These are phyloP conservation scores for Plasmopara halstedii DNA, from an alignment of 352 stramenopile species.

Conservation along the genomic window DNA sequence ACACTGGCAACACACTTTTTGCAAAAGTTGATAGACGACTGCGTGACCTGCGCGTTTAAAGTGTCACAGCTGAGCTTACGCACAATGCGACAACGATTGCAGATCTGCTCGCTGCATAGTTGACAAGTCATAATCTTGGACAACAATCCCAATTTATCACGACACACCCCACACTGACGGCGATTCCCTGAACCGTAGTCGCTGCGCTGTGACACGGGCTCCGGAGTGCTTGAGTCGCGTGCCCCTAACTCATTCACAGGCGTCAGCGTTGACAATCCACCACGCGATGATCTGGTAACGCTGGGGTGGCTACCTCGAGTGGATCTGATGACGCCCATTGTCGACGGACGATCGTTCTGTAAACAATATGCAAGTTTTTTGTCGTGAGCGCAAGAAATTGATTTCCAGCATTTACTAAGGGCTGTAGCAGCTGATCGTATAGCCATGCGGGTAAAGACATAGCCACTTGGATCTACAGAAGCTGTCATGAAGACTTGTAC, in stretches of 20 bases:
- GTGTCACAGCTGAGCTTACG: constrained; percentile 40
- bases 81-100: constrained; percentile 33
- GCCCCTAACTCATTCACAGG: constrained; percentile 18
- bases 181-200: constrained; percentile 14
- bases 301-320: constrained; percentile 6
- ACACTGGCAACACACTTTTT: constrained; percentile 51
- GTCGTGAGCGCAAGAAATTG: constrained; percentile 50
- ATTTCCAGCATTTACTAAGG: constrained; percentile 62
- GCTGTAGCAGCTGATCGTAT: constrained; percentile 30
- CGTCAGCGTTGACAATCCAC: constrained; percentile 17
- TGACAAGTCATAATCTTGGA: constrained; percentile 29
- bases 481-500: constrained; percentile 64
- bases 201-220: constrained; percentile 19
- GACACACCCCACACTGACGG: constrained; percentile 31
- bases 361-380: constrained; percentile 61
- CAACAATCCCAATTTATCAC: constrained; percentile 21
- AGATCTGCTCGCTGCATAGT: constrained; percentile 37
- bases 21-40: constrained; percentile 54
- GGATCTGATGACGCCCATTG: constrained; percentile 1
- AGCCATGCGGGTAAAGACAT: constrained; percentile 35
- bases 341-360: constrained; percentile 29
- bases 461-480: constrained; percentile 38
- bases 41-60: constrained; percentile 30
- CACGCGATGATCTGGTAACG: constrained; percentile 12
- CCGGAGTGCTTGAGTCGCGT: constrained; percentile 12